Base-by-base conservation (phyloP, 2,329 filamentous ascomycete species). In the Calycina marina region DNA sequence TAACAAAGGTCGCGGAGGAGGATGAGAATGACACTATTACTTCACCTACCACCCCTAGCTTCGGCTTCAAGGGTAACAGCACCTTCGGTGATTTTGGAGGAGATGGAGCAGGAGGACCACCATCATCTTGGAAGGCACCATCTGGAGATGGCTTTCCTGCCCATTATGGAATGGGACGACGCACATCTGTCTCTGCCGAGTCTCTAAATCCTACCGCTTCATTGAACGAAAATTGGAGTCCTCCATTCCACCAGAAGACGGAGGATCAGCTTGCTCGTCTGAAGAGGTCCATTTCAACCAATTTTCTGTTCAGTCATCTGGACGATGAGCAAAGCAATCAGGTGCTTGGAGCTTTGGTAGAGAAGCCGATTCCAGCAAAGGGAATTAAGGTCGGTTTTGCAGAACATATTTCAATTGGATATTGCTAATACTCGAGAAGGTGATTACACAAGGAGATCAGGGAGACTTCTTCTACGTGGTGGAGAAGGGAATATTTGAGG, bases 391-490 rank as follows among this genome's bases (percentile, higher is more conserved):
- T 75, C 35, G 24, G 40, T 40, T 6, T 13, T 27, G 26, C n/a
- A 11, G 17, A 25, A 13, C 10, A 13, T 9, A 17, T 10, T 22
- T 22, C 8, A 22, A 8, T 8, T 9, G n/a, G 20, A 8, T 22
- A n/a, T 22, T 9, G 8, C n/a, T 8, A 22, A 8, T 3, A 22
- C n/a, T 9, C 8, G 8, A 22, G 53, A 68, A 93, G 68, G 84
- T 98, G 37, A 96, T 98, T 45, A 79, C 77, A 30, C 90, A 98
- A 61, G 90, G 90, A 34, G 90, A 96, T 50, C 78, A 86, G 1
- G 90, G 90, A 26, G 90, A 98, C 58, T 96, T 81, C 62, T 98
- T 98, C 61, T 98, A 98, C 56, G 77, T 98, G 15, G 85, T 96
- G 12, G 90, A 98, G 56, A 80, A 77, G 42, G 90, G 90, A 25